phyloP scores from a whole-genome alignment of 495 filamentous ascomycete genomes.

The Podospora didyma region DNA sequence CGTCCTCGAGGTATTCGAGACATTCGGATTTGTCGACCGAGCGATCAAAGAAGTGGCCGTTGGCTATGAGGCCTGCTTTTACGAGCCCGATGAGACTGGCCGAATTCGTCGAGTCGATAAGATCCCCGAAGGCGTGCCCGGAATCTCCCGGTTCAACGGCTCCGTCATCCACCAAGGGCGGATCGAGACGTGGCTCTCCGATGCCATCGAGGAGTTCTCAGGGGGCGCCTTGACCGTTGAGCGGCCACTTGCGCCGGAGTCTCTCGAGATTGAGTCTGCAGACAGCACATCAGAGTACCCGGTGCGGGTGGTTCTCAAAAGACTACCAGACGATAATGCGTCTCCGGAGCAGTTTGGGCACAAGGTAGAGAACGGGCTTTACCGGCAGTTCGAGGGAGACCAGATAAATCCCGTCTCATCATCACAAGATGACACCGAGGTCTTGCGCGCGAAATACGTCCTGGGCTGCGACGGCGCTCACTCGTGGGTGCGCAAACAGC shows the following conservation, averaged over 20 bases:
- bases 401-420: neutral
- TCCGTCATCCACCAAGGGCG: conserved; percentile 3
- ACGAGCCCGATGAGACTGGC: neutral
- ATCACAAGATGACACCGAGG: neutral
- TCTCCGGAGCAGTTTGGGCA: neutral
- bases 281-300: neutral
- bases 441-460: neutral
- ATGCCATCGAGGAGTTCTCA: neutral
- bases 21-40: neutral
- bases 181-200: neutral
- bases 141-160: neutral
- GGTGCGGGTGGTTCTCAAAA: neutral
- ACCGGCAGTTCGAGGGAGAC: neutral
- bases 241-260: neutral
- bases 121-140: neutral
- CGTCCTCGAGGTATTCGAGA: neutral
- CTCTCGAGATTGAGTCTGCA: neutral
- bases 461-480: conserved; percentile 1
- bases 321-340: neutral
- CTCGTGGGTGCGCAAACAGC: conserved; percentile 4
- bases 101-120: neutral
- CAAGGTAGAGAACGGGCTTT: neutral
- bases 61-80: conserved; percentile 2
- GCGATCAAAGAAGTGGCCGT: neutral
- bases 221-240: neutral